Conservation (phyloP, 2,329 filamentous ascomycete species). For the Westerdykella ornata region DNA sequence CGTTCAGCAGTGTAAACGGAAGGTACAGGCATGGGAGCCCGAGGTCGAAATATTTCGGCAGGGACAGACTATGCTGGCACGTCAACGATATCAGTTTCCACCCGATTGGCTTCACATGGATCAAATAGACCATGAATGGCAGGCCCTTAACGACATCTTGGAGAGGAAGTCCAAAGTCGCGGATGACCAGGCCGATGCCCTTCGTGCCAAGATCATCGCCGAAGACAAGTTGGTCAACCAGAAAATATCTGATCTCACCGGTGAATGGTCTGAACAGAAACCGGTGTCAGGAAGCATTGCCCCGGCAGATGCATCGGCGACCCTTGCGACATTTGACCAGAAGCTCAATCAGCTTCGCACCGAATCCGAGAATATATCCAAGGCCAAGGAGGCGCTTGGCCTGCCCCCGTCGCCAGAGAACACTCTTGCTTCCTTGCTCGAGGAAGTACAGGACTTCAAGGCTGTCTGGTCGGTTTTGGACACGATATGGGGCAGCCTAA, state of each 20-base stretch:
- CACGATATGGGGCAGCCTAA: conserved; percentile 93
- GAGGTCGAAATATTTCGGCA: conserved; percentile 95
- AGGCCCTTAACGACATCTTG: conserved; percentile 83
- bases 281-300: conserved; percentile 91
- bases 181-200: conserved; percentile 88
- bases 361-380: conserved; percentile 88
- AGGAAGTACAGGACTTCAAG: conserved; percentile 98
- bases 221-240: conserved; percentile 88
- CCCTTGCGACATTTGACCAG: conserved; percentile 72
- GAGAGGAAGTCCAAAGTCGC: conserved; percentile 91
- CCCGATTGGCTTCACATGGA: conserved; percentile 93
- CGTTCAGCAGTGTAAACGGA: conserved; percentile 91
- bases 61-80: conserved; percentile 83
- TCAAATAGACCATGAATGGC: conserved; percentile 95
- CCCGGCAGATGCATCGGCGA: conserved; percentile 78
- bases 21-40: conserved; percentile 87
- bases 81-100: conserved; percentile 90
- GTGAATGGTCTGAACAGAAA: conserved; percentile 92
- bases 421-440: conserved; percentile 75
- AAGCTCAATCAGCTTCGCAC: conserved; percentile 79
- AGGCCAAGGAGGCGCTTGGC: conserved; percentile 93
- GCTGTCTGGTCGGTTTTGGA: conserved; percentile 95
- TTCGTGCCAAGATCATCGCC: conserved; percentile 88
- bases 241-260: conserved; percentile 77
- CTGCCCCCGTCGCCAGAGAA: conserved; percentile 74